phyloP scores from a whole-genome alignment of 192 early-diverging fungal species.

The Chytriomyces sp. region DNA sequence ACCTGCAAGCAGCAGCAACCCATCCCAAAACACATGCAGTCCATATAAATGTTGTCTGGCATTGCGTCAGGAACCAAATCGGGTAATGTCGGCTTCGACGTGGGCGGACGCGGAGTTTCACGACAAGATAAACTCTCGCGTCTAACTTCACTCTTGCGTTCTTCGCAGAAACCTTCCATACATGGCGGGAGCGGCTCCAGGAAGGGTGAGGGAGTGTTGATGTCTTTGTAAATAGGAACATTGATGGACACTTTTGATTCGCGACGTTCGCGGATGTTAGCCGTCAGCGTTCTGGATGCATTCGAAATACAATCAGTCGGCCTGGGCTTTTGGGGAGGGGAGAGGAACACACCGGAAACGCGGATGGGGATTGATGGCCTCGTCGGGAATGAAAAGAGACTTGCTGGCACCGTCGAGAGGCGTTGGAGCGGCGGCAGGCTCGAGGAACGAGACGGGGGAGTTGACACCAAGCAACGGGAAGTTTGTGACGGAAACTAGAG shows the following conservation, averaged over 20 bases:
- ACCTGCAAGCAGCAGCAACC: constrained; percentile 97
- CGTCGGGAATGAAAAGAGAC: constrained; percentile 91
- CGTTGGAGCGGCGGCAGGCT: constrained; percentile 65
- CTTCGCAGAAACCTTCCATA: constrained; percentile 44
- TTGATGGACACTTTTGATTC: constrained; percentile 95
- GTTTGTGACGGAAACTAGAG: constrained; percentile 78
- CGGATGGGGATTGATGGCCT: constrained; percentile 91
- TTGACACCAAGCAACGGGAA: constrained; percentile 84
- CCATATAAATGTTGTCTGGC: constrained; percentile 97
- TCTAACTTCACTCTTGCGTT: constrained; percentile 18
- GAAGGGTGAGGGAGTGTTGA: constrained; percentile 87
- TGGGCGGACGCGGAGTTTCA: constrained; percentile 44
- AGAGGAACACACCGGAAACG: constrained; percentile 73
- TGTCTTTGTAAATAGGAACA: constrained; percentile 92
- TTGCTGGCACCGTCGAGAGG: constrained; percentile 59
- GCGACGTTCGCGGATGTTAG: constrained; percentile 91
- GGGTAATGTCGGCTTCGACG: constrained; percentile 31
- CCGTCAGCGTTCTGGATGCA: constrained; percentile 71
- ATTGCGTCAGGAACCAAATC: constrained; percentile 64
- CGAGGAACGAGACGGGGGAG: constrained; percentile 62
- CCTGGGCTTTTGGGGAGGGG: too few species aligned
- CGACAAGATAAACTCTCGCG: constrained; percentile 32
- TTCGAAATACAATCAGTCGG: too few species aligned
- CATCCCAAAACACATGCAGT: constrained; percentile 99
- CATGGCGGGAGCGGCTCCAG: constrained; percentile 69